Base-by-base conservation (phyloP, 768 basidiomycete species). In the Suillus americanus region DNA sequence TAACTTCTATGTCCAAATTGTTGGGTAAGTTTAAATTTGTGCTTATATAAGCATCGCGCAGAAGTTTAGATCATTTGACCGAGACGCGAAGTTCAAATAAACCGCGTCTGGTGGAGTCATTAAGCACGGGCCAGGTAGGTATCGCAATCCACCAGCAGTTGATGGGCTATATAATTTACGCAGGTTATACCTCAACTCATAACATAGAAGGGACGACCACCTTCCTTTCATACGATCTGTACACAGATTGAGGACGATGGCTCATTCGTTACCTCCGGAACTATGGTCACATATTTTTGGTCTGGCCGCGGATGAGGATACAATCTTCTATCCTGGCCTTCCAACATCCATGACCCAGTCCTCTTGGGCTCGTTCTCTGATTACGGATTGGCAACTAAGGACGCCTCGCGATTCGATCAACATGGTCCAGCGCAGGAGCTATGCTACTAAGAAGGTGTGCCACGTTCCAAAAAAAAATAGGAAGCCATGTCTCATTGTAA, bases 241-340 rank as follows among this genome's bases (percentile, higher is more conserved):
- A 40, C 20, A 48, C 20, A 20, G 25, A 28, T 50, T 23, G 13
- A 51, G 41, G 28, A 53, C 51, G 30, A 75, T 75, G 75, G 72
- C 73, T 0, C 65, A 75, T 0, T 73, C 82, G 53, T 80, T 92
- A 3, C 91, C 91, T 3, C 82, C 84, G 9, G 91, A 93, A 78
- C 78, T 93, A 3, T 88, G 86, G 85, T 81, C 83, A 1, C 79
- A 85, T 54, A 89, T 92, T 8, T 92, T 92, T 70, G 83, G 88
- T 69, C 79, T 89, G 30, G 89, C 90, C 1, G 83, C 87, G 6
- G 87, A 89, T 60, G 89, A 91, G 69, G 87, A 89, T 67, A 78
- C 84, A n/a, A 81, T 91, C 40, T 86, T 89, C 66, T 83, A 85
- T 67, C 81, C 82, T 60, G 82, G 82, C 0, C 73, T 90, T 10